Evolutionary conservation across 1,139 yeast species (phyloP).

Genomic region (Saccharomyces hybrid): DNA sequence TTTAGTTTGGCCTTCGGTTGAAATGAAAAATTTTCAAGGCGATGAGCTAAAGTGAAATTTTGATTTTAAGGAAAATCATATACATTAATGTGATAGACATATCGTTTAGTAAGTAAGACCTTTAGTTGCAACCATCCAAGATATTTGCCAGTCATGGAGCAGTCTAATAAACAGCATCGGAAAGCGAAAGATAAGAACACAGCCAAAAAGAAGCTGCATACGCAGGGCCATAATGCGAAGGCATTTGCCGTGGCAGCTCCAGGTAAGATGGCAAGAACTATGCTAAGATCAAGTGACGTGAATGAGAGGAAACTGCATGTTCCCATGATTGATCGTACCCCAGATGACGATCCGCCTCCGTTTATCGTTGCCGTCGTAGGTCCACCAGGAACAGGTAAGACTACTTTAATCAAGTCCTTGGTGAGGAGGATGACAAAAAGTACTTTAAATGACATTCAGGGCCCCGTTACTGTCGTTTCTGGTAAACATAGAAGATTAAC

Average conservation of each 20-base stretch:
- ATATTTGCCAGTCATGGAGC: slow-evolving; percentile 32
- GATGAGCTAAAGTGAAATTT: background rate
- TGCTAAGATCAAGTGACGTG: slow-evolving; percentile 77
- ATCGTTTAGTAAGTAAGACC: background rate
- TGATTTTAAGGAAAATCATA: background rate
- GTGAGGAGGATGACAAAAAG: slow-evolving; percentile 88
- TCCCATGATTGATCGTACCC: slow-evolving; percentile 96
- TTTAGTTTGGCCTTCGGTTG: background rate
- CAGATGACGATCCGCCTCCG: slow-evolving; percentile 97
- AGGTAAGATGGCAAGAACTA: slow-evolving; percentile 76
- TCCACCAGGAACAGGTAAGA: slow-evolving; percentile 97
- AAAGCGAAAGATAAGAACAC: slow-evolving; percentile 50
- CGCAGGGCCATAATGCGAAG: slow-evolving; percentile 89
- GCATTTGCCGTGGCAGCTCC: slow-evolving; percentile 95
- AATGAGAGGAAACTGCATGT: slow-evolving; percentile 86
- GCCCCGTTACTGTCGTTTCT: slow-evolving; percentile 96
- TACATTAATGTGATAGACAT: too few relatives aligned
- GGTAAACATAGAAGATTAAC: slow-evolving; percentile 92
- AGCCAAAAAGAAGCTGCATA: slow-evolving; percentile 80
- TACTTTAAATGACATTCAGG: slow-evolving; percentile 75
- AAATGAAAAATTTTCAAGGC: background rate
- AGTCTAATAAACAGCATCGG: slow-evolving; percentile 54
- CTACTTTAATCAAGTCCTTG: slow-evolving; percentile 84
- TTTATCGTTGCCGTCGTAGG: slow-evolving; percentile 95
- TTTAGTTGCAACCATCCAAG: background rate